Conservation (phyloP, 805 yeast genomes). For the Tetrapisispora iriomotensis region DNA sequence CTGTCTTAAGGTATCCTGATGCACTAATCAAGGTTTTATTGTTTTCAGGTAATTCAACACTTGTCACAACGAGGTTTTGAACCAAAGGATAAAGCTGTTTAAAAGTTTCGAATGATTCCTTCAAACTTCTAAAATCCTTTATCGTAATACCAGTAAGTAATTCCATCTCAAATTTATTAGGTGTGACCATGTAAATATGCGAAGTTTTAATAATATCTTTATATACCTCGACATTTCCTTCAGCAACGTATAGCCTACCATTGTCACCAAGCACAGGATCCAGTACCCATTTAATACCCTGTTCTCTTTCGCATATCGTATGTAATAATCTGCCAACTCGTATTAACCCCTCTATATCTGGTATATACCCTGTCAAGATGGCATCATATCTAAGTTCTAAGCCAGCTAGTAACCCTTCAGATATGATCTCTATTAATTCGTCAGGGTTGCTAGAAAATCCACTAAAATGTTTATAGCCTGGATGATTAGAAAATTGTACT, state of each 20-base stretch:
- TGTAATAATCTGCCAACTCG: slow-evolving; percentile 38
- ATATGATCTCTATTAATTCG: slow-evolving; percentile 38
- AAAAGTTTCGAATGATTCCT: slow-evolving; percentile 34
- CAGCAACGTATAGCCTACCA: slow-evolving; percentile 67
- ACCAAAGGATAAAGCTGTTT: slow-evolving; percentile 36
- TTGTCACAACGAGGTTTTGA: slow-evolving; percentile 48
- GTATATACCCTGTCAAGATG: slow-evolving; percentile 71
- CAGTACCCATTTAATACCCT: slow-evolving; percentile 46
- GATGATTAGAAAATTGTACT: slow-evolving; percentile 83
- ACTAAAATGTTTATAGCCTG: slow-evolving; percentile 66
- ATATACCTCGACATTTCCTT: slow-evolving; percentile 44
- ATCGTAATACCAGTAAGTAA: slow-evolving; percentile 41
- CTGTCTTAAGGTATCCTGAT: neutral
- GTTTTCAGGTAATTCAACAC: slow-evolving; percentile 30
- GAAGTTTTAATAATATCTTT: slow-evolving; percentile 36
- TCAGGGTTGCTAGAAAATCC: slow-evolving; percentile 45
- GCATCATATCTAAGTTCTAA: slow-evolving; percentile 47
- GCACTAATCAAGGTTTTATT: slow-evolving; percentile 4
- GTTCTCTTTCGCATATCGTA: slow-evolving; percentile 22
- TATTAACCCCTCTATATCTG: slow-evolving; percentile 46
- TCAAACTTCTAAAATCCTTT: slow-evolving; percentile 29
- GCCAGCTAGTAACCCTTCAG: slow-evolving; percentile 45
- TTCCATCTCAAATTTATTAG: slow-evolving; percentile 71
- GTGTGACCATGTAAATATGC: slow-evolving; percentile 45
- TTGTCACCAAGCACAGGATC: slow-evolving; percentile 94